These are phyloP conservation scores for Fraxinus floribunda DNA, from an alignment of 305 asterid species.

Conservation along the genomic window DNA sequence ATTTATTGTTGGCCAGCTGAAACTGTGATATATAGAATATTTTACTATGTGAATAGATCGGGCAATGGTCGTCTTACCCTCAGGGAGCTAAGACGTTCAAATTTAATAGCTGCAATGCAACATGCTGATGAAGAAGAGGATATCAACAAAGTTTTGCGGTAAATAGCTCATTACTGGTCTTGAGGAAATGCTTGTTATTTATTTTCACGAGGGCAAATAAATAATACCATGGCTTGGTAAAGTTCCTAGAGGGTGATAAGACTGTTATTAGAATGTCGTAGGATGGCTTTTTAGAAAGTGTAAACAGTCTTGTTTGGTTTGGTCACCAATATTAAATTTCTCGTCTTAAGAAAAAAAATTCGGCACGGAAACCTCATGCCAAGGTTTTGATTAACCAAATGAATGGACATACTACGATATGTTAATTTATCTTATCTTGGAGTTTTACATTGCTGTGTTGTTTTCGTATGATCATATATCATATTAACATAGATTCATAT, in stretches of 20 bases:
- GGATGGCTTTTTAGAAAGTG: neutral
- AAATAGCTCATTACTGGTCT: conserved; percentile 23
- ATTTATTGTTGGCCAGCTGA: conserved; percentile 64
- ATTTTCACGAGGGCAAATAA: conserved; percentile 9
- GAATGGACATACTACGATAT: neutral
- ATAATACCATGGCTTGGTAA: neutral
- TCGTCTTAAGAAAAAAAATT: neutral
- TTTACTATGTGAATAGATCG: conserved; percentile 92
- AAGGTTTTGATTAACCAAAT: conserved; percentile 1
- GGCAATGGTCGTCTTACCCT: conserved; percentile 89
- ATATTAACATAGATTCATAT: neutral
- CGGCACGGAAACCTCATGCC: neutral
- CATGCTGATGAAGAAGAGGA: conserved; percentile 97
- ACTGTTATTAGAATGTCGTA: neutral
- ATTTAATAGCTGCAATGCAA: conserved; percentile 46
- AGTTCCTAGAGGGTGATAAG: conserved; percentile 4
- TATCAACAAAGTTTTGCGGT: conserved; percentile 96
- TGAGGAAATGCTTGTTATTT: conserved; percentile 7
- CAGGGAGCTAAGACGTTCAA: conserved; percentile 88
- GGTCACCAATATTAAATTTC: neutral
- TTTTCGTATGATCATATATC: conserved; percentile 12
- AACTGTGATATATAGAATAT: conserved; percentile 95
- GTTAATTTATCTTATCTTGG: conserved; percentile 2
- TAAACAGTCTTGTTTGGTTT: neutral
- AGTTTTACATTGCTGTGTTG: neutral